Evolutionary conservation across 768 basidiomycete genomes (phyloP), one percentile per base, ranked within the genome.

Genomic region (Leccinum sublutescens): DNA sequence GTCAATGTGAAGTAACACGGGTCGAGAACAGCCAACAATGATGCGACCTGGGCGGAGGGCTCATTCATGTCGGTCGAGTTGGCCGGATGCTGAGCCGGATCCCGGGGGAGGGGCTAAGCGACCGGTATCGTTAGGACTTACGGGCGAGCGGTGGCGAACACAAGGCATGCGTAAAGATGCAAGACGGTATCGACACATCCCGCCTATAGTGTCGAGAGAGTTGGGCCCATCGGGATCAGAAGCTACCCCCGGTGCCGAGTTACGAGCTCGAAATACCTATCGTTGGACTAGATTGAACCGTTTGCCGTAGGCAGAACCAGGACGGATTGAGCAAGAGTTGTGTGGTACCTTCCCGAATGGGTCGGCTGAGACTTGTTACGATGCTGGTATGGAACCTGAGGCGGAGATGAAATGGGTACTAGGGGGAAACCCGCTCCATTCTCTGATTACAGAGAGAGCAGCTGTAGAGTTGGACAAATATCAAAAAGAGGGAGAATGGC

Each of bases 391-490:
- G 57, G 54, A 59, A 55, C 31, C 40, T 43, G 40, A 29, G 65
- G 71, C 69, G 69, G 73, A 74, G 63, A 74, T 74, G 73, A 75
- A 74, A 50, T 34, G 54, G 54, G 40, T 56, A 59, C 19, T 58
- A 23, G 51, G 31, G 56, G 34, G 29, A 38, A 49, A 51, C 21
- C 33, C n/a, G 38, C 52, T 67, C 61, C 63, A 70, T 74, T 70
- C 57, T 50, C 10, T 64, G 68, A 54, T 55, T 43, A 52, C 23
- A 51, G 34, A 52, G 34, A 56, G n/a, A 43, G 40, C 19, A 19
- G 54, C 54, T 54, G 48, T 52, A 52, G 58, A 47, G 50, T 33
- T 57, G 54, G 68, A 49, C 25, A 47, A 43, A 45, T 60, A 45
- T 57, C 60, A 60, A 69, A 43, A 59, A 57, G 60, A 43, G 58